Evolutionary conservation across 2,329 filamentous ascomycete species (phyloP).

Genomic region (Aspergillus ochraceoroseus): DNA sequence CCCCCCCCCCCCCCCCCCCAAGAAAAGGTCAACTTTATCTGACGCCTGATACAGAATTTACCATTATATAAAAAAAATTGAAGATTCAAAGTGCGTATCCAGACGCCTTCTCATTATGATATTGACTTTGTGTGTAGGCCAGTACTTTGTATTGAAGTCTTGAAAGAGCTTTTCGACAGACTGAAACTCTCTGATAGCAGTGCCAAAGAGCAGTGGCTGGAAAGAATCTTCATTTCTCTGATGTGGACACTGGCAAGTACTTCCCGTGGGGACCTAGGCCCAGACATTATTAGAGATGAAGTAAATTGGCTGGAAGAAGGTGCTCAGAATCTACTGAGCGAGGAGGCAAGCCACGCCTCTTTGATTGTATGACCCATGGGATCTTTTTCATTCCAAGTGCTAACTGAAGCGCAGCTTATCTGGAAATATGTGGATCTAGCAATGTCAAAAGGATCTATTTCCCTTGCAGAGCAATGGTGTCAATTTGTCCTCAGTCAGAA

Average conservation of each 20-base stretch:
- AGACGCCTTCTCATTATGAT: background rate
- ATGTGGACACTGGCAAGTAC: slow-evolving; percentile 59
- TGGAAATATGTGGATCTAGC: slow-evolving; percentile 71
- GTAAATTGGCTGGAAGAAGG: slow-evolving; percentile 40
- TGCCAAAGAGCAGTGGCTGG: slow-evolving; percentile 57
- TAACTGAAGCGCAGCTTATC: slow-evolving; percentile 54
- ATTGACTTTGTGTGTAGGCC: slow-evolving; percentile 28
- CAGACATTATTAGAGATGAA: slow-evolving; percentile 28
- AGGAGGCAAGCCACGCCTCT: slow-evolving; percentile 54
- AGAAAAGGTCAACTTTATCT: background rate
- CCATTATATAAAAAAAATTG: slow-evolving; percentile 62
- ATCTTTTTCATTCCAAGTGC: background rate
- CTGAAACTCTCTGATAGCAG: slow-evolving; percentile 49
- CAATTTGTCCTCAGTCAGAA: slow-evolving; percentile 57
- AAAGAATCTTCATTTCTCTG: slow-evolving; percentile 63
- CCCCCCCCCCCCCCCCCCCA: too few relatives aligned
- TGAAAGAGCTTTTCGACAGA: slow-evolving; percentile 63
- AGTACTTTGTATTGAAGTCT: slow-evolving; percentile 41
- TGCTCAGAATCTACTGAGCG: slow-evolving; percentile 49
- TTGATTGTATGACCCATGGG: slow-evolving; percentile 37
- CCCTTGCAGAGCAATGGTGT: slow-evolving; percentile 65
- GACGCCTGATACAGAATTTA: slow-evolving; percentile 56
- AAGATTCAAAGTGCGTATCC: slow-evolving; percentile 46
- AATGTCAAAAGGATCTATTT: slow-evolving; percentile 51
- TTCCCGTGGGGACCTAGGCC: slow-evolving; percentile 24